Evolutionary conservation across 2,329 filamentous ascomycete species (phyloP).

Genomic region (Epichloe brachyelytri): DNA sequence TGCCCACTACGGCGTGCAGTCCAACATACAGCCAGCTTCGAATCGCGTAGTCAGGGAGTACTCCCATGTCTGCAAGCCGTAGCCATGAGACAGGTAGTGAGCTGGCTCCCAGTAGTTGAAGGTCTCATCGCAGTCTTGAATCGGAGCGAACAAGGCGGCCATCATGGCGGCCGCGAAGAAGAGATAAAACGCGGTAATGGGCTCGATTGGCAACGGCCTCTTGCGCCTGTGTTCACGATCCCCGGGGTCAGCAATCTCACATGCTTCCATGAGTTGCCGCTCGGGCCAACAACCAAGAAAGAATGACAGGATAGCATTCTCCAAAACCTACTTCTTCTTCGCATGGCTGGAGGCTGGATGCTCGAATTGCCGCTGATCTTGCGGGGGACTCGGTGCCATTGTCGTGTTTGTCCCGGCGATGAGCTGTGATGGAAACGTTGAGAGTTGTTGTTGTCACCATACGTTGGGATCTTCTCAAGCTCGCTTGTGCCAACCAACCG

Average conservation of each 20-base stretch:
- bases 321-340: slow-evolving; percentile 32
- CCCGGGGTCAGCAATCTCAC: slow-evolving; percentile 1
- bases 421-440: not conserved
- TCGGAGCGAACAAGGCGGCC: slow-evolving; percentile 73
- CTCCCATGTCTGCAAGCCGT: slow-evolving; percentile 95
- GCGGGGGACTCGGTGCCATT: slow-evolving; percentile 27
- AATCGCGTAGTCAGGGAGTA: slow-evolving; percentile 94
- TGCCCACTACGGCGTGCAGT: slow-evolving; percentile 63
- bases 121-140: slow-evolving; percentile 96
- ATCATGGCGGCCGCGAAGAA: slow-evolving; percentile 63
- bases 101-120: slow-evolving; percentile 99
- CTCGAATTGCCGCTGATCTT: slow-evolving; percentile 25
- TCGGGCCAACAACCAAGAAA: not conserved
- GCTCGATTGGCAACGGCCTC: slow-evolving; percentile 51
- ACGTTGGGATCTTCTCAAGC: too few relatives aligned
- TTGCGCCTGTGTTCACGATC: slow-evolving; percentile 23
- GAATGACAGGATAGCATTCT: not conserved
- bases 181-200: slow-evolving; percentile 67
- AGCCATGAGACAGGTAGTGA: slow-evolving; percentile 85
- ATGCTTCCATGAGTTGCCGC: not conserved
- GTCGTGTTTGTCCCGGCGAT: slow-evolving; percentile 9
- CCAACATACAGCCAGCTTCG: slow-evolving; percentile 86
- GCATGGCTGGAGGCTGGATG: slow-evolving; percentile 38
- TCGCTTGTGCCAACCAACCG: too few relatives aligned
- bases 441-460: slow-evolving; percentile 7